Percentiles rank a stretch among this genome's conserved stretches.
phyloP scores from a whole-genome alignment of 306 rosid genomes.

The Cucumis sativus region DNA sequence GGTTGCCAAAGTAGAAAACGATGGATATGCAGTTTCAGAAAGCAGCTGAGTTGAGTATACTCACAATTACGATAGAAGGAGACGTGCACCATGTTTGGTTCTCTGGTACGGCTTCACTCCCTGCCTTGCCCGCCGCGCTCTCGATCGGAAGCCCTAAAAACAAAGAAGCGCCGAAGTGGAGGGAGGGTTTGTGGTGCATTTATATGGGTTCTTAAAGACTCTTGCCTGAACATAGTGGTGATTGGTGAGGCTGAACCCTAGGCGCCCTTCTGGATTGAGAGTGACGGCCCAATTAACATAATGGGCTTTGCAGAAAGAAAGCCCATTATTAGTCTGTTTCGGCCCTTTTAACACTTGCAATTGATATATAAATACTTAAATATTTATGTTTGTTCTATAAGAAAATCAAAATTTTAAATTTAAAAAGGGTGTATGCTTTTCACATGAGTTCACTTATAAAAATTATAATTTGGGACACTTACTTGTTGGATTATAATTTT shows the following conservation, averaged over 20 bases:
- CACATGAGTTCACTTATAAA: too few relatives aligned
- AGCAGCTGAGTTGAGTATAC: neutral
- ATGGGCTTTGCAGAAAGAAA: neutral
- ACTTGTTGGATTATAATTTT: too few relatives aligned
- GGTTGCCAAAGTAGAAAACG: neutral
- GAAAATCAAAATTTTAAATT: too few relatives aligned
- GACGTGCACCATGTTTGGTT: neutral
- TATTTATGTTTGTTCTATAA: too few relatives aligned
- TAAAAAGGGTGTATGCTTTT: too few relatives aligned
- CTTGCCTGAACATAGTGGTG: neutral
- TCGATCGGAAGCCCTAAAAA: neutral
- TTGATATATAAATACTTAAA: too few relatives aligned
- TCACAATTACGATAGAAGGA: slow-evolving; percentile 2
- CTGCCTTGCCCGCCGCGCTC: neutral
- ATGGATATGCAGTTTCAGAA: neutral
- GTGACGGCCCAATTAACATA: neutral
- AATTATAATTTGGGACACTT: too few relatives aligned
- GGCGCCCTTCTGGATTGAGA: neutral
- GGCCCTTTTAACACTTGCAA: neutral
- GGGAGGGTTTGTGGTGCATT: neutral
- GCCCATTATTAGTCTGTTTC: neutral
- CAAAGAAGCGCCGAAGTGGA: neutral
- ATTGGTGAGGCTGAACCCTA: neutral
- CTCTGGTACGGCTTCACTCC: neutral
- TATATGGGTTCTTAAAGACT: neutral